Evolutionary conservation across 2,329 filamentous ascomycete species (phyloP).

Genomic region (Pseudocercospora pini-densiflorae): DNA sequence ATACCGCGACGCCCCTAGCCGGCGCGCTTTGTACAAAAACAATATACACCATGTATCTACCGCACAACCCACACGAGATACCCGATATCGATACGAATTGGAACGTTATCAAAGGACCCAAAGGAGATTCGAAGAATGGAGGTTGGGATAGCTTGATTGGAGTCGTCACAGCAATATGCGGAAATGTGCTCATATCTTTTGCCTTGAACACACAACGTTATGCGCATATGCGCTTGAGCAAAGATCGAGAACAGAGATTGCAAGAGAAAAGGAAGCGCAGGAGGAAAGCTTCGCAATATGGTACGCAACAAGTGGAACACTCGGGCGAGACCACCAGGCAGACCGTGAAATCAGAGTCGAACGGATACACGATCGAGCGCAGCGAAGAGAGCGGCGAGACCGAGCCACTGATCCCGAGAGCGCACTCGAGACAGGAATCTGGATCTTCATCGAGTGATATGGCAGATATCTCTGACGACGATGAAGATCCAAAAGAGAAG

Average conservation of each 20-base stretch:
- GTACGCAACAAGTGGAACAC: slow-evolving; percentile 45
- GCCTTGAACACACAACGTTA: slow-evolving; percentile 97
- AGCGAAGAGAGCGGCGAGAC: slow-evolving; percentile 50
- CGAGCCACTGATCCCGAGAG: slow-evolving; percentile 57
- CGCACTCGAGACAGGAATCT: slow-evolving; percentile 49
- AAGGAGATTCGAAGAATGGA: slow-evolving; percentile 32
- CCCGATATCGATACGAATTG: slow-evolving; percentile 10
- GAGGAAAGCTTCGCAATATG: slow-evolving; percentile 49
- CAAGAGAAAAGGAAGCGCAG: slow-evolving; percentile 40
- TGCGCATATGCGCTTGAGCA: slow-evolving; percentile 82
- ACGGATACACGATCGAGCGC: slow-evolving; percentile 36
- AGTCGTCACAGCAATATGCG: slow-evolving; percentile 88
- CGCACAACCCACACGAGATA: not conserved
- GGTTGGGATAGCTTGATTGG: slow-evolving; percentile 92
- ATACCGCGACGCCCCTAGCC: slow-evolving; percentile 10
- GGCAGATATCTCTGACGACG: slow-evolving; percentile 43
- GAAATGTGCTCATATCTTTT: slow-evolving; percentile 92
- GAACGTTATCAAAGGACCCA: slow-evolving; percentile 1
- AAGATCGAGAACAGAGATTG: slow-evolving; percentile 62
- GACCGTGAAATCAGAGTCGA: slow-evolving; percentile 27
- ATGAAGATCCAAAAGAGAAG: slow-evolving; percentile 56
- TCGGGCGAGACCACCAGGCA: slow-evolving; percentile 38
- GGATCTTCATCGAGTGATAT: slow-evolving; percentile 46
- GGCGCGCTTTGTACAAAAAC: slow-evolving; percentile 17
- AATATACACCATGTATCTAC: slow-evolving; percentile 17